Evolutionary conservation across 2,329 filamentous ascomycete genomes (phyloP), one percentile per base, ranked within the genome.

Genomic region (Oidium heveae): DNA sequence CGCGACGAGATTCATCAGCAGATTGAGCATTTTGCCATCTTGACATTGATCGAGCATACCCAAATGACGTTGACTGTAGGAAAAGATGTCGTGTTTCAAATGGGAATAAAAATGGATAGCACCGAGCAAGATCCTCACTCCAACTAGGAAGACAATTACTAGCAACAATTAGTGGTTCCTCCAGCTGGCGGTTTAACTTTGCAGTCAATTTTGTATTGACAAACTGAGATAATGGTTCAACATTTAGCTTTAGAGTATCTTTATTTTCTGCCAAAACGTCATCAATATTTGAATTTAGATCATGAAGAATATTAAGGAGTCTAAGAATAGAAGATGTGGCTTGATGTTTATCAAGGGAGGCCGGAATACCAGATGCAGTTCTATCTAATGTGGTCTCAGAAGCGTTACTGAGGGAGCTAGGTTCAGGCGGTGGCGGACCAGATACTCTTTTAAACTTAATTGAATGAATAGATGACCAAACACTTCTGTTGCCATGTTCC

Each of bases 171-270:
- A 98, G 71, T 10, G 91, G 91, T 68, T 98, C 93, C 65, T 98
- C 91, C 13, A 98, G 72, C 66, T 98, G 93, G 32, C 91, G 82
- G 64, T 98, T 98, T 55, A 98, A 76, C 70, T 98, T 98, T 1
- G 91, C 93, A 0, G 91, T 98, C 39, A 98, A 76, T 67, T 98
- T 98, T 0, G 91, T 95, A 65, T 98, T 98, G 68, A 98, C 91
- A 62, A 98, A 98, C 61, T 96, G 88, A 2, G 88, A 82, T 50
- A 93, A 68, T 0, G 89, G 85, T 67, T 96, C 89, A 1, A 81
- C 74, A 52, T 84, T 85, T 32, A 93, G 71, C 58, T 78, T 80
- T 56, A 84, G 68, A 2, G 76, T 70, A 54, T 80, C 79, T 63
- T 83, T 83, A 62, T 84, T 83, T 58, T 89, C 84, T 2, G 84